Conservation (phyloP, 1,284 basidiomycete species). For the Fomitopsis palustris region DNA sequence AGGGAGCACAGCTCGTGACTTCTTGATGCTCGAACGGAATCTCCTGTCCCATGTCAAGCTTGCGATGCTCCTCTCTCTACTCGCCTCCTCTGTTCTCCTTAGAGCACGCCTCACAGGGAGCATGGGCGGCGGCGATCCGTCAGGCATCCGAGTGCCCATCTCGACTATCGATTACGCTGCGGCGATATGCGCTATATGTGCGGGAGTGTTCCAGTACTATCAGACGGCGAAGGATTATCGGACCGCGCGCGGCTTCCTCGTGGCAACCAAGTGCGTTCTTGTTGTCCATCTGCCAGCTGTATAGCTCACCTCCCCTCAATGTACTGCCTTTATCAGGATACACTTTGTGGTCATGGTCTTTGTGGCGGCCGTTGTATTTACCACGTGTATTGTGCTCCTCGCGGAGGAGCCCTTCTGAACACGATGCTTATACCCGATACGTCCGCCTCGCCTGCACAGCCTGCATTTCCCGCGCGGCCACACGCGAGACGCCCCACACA, state of each 20-base stretch:
- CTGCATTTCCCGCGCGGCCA: neutral
- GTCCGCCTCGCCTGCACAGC: neutral
- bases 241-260: slow-evolving; percentile 55
- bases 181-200: slow-evolving; percentile 50
- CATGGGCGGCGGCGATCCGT: slow-evolving; percentile 20
- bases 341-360: slow-evolving; percentile 20
- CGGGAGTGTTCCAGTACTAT: slow-evolving; percentile 63
- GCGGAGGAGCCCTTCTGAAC: slow-evolving; percentile 12
- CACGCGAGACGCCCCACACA: neutral
- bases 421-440: neutral
- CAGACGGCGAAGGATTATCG: slow-evolving; percentile 52
- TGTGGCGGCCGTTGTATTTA: slow-evolving; percentile 21
- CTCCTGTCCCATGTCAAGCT: slow-evolving; percentile 64
- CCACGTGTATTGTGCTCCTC: slow-evolving; percentile 22
- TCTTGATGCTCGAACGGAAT: slow-evolving; percentile 73
- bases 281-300: slow-evolving; percentile 7
- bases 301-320: neutral
- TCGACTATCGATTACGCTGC: slow-evolving; percentile 33
- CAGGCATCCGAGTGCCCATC: slow-evolving; percentile 23
- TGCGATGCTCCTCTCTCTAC: slow-evolving; percentile 56
- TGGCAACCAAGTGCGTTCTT: slow-evolving; percentile 50
- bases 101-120: slow-evolving; percentile 50
- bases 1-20: slow-evolving; percentile 59
- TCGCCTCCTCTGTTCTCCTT: slow-evolving; percentile 62
- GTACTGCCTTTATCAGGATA: slow-evolving; percentile 9